Percentiles rank a stretch among this genome's conserved stretches.
phyloP scores from a whole-genome alignment of 208 protist genomes.

The Trypanosoma congolense region DNA sequence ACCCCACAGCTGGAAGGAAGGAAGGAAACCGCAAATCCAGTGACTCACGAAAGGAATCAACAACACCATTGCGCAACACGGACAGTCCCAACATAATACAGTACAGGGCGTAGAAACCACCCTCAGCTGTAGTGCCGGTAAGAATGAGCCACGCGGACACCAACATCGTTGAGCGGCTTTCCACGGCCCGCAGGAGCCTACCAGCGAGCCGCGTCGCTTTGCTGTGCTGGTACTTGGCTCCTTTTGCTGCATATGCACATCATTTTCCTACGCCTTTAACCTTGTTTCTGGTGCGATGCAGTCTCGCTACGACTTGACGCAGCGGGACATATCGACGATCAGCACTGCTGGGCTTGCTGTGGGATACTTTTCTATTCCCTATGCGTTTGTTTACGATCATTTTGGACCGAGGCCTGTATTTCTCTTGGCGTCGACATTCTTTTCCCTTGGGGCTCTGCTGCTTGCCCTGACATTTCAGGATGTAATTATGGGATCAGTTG shows the following conservation, averaged over 20 bases:
- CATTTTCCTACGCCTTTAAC: conserved; percentile 61
- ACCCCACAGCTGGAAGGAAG: no score
- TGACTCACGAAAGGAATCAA: no score
- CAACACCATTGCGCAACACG: no score
- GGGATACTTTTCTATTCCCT: conserved; percentile 36
- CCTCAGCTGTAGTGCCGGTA: no score
- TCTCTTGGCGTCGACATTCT: conserved; percentile 19
- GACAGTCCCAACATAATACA: no score
- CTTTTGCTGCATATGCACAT: conserved; percentile 21
- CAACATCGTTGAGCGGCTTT: conserved; percentile 21
- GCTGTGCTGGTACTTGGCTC: conserved; percentile 17
- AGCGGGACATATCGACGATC: conserved; percentile 62
- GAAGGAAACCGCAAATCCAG: no score
- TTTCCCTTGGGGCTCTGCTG: conserved; percentile 37
- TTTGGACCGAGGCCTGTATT: conserved; percentile 33
- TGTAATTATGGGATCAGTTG: conserved; percentile 23
- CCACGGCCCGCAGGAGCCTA: conserved; percentile 16
- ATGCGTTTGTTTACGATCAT: conserved; percentile 54
- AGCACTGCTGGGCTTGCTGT: conserved; percentile 46
- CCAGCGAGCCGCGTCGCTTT: conserved; percentile 20
- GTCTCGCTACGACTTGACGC: conserved; percentile 25
- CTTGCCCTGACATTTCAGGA: conserved; percentile 42
- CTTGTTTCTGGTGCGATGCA: conserved; percentile 34
- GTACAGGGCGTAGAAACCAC: no score
- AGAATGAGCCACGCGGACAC: conserved; percentile 14